A percentile compares a stretch with the other conserved stretches of the same genome.
Evolutionary conservation across 768 basidiomycete genomes (phyloP).

Genomic region (Panus rudis): DNA sequence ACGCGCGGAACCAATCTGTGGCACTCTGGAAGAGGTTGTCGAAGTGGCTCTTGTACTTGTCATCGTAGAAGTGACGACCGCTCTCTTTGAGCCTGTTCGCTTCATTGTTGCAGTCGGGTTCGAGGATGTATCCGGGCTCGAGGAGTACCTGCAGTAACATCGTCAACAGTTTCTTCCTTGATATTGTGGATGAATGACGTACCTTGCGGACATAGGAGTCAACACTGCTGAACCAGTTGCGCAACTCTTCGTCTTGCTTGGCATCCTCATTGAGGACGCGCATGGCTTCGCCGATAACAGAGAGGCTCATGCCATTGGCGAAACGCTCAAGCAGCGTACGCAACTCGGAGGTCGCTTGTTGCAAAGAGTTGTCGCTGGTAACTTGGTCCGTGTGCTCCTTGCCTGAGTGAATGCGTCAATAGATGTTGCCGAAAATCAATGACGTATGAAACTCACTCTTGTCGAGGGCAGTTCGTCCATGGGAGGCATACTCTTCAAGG

Average conservation of each 20-base stretch:
- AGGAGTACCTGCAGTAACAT: conserved; percentile 46
- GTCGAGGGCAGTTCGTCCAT: conserved; percentile 21
- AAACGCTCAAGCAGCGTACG: conserved; percentile 87
- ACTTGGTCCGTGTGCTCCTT: conserved; percentile 14
- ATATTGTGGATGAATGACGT: conserved; percentile 8
- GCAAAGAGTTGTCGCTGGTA: conserved; percentile 47
- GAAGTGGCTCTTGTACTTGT: conserved; percentile 69
- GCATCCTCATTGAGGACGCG: conserved; percentile 70
- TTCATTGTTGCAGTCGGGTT: conserved; percentile 62
- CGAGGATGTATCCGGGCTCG: conserved; percentile 81
- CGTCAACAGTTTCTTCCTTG: neutral
- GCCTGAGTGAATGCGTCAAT: no score
- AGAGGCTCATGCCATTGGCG: conserved; percentile 66
- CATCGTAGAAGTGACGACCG: conserved; percentile 74
- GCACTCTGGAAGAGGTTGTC: conserved; percentile 69
- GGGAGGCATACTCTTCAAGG: conserved; percentile 52
- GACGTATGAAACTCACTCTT: conserved; percentile 1
- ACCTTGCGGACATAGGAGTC: conserved; percentile 63
- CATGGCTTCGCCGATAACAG: conserved; percentile 62
- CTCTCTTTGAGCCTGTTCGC: conserved; percentile 57
- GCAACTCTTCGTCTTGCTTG: conserved; percentile 64
- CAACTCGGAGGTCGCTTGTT: conserved; percentile 52
- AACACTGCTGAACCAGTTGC: conserved; percentile 62
- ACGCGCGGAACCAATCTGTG: conserved; percentile 74
- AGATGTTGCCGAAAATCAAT: conserved; percentile 1